Conservation (phyloP, 2,329 filamentous ascomycete genomes). For the Pseudocercospora eumusae region DNA sequence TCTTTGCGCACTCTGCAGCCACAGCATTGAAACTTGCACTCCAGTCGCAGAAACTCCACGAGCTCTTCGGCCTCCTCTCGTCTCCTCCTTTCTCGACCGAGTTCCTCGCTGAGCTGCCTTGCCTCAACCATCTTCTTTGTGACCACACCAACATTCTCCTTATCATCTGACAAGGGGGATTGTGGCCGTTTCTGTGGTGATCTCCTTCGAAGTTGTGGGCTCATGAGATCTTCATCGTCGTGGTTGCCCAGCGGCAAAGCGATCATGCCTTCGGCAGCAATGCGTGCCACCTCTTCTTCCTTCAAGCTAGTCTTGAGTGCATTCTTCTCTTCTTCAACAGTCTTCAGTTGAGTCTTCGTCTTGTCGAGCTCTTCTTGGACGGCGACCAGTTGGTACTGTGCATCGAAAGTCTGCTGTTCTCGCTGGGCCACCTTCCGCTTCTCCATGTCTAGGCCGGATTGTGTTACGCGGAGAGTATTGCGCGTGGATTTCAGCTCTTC, state of each 20-base stretch:
- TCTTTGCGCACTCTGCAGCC: slow-evolving; percentile 52
- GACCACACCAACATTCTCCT: slow-evolving; percentile 46
- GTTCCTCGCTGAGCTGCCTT: slow-evolving; percentile 54
- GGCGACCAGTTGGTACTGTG: slow-evolving; percentile 65
- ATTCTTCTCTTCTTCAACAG: slow-evolving; percentile 73
- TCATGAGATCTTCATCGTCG: slow-evolving; percentile 63
- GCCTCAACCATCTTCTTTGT: slow-evolving; percentile 50
- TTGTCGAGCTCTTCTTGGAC: slow-evolving; percentile 68
- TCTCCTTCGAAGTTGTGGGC: slow-evolving; percentile 43
- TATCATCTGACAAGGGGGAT: slow-evolving; percentile 52
- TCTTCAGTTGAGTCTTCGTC: slow-evolving; percentile 61
- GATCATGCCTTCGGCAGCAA: slow-evolving; percentile 70
- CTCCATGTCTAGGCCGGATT: slow-evolving; percentile 64
- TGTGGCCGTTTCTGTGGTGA: slow-evolving; percentile 45
- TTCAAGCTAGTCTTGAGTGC: slow-evolving; percentile 70
- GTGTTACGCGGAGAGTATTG: slow-evolving; percentile 55
- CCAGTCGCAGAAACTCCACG: slow-evolving; percentile 73
- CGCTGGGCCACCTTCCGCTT: slow-evolving; percentile 62
- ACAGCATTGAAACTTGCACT: slow-evolving; percentile 70
- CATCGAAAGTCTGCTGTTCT: slow-evolving; percentile 69
- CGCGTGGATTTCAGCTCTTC: slow-evolving; percentile 69
- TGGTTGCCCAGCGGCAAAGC: slow-evolving; percentile 59
- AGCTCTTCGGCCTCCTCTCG: slow-evolving; percentile 71
- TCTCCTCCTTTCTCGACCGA: slow-evolving; percentile 57
- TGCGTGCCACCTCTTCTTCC: slow-evolving; percentile 71